These are phyloP conservation scores for Magnolia kwangsiensis DNA, from an alignment of 164 flowering plant species.

Conservation along the genomic window DNA sequence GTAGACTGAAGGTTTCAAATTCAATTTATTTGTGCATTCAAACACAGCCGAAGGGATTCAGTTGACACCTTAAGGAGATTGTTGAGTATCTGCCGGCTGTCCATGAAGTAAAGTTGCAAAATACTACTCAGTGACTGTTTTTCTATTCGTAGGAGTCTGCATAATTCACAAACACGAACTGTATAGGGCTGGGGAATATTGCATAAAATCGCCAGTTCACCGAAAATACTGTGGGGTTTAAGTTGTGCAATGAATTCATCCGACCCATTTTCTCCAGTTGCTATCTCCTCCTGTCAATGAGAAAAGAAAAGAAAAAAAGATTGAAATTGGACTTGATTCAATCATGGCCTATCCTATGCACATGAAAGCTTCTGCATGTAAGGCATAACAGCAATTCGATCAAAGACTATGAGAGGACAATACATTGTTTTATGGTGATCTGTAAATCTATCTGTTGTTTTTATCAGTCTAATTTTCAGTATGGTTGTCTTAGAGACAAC, in stretches of 20 bases:
- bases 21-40: not conserved
- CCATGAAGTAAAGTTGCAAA: conserved; percentile 33
- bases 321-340: not conserved
- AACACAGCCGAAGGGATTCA: not conserved
- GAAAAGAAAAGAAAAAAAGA: not conserved
- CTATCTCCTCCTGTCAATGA: conserved; percentile 36
- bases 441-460: no score
- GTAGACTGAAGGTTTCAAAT: not conserved
- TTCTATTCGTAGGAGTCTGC: conserved; percentile 40
- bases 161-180: conserved; percentile 37
- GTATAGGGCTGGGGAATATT: conserved; percentile 40
- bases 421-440: no score
- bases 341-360: no score
- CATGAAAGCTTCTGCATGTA: no score
- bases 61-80: conserved; percentile 38
- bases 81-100: conserved; percentile 29
- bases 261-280: conserved; percentile 25
- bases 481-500: no score
- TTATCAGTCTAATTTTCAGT: no score
- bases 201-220: conserved; percentile 43
- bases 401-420: no score
- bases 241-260: conserved; percentile 26
- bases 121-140: conserved; percentile 35
- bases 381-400: no score
- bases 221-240: conserved; percentile 29